Conservation (phyloP, 495 filamentous ascomycete species). For the Venustampulla echinocandica region DNA sequence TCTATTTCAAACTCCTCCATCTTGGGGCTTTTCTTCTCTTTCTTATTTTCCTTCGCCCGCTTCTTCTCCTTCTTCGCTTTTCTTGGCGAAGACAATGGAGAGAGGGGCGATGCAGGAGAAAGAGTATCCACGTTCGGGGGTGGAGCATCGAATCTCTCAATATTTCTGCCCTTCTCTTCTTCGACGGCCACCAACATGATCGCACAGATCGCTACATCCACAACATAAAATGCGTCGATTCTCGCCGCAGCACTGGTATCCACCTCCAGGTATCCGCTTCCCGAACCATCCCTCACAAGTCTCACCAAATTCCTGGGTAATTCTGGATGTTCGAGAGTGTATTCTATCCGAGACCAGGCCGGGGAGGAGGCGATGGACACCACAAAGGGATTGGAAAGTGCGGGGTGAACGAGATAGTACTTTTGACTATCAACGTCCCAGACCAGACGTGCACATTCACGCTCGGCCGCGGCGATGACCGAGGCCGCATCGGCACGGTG, state of each 20-base stretch:
- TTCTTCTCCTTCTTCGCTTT: conserved; percentile 13
- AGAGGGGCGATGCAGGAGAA: conserved; percentile 4
- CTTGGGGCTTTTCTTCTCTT: conserved; percentile 28
- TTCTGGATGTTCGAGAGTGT: conserved; percentile 53
- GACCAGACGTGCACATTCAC: conserved; percentile 62
- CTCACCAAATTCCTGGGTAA: conserved; percentile 41
- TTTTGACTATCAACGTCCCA: conserved; percentile 54
- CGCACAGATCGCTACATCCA: conserved; percentile 66
- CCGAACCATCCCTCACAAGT: conserved; percentile 43
- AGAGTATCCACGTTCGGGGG: conserved; percentile 25
- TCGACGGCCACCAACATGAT: conserved; percentile 59
- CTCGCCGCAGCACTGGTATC: conserved; percentile 41
- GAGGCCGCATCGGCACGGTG: conserved; percentile 29
- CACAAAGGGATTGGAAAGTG: conserved; percentile 49
- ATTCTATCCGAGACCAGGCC: conserved; percentile 48
- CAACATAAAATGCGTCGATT: conserved; percentile 56
- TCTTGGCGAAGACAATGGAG: neutral
- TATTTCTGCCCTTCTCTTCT: conserved; percentile 40
- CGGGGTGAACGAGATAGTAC: conserved; percentile 68
- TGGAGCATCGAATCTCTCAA: conserved; percentile 46
- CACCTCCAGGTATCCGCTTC: conserved; percentile 42
- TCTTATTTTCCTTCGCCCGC: conserved; percentile 23
- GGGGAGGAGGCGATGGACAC: conserved; percentile 41
- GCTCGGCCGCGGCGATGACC: conserved; percentile 54
- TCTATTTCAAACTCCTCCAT: conserved; percentile 49